Conservation (phyloP, 768 basidiomycete species). For the Mycena alexandri region DNA sequence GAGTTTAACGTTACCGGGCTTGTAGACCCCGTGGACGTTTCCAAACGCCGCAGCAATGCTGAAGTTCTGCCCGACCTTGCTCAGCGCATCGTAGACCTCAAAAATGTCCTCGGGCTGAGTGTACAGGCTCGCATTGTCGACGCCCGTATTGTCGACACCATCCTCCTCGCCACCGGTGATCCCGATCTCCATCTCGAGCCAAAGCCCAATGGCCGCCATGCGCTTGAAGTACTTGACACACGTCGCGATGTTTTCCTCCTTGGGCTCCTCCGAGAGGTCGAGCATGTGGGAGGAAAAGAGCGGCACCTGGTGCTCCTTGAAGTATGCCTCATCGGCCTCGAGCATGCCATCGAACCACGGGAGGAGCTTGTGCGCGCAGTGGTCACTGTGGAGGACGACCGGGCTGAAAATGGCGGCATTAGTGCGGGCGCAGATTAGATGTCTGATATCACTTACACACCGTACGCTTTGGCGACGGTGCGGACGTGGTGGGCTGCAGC, state of each 20-base stretch:
- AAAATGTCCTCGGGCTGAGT: conserved; percentile 97
- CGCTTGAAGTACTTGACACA: conserved; percentile 96
- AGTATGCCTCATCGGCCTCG: conserved; percentile 94
- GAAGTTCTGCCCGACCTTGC: conserved; percentile 90
- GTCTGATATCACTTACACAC: conserved; percentile 74
- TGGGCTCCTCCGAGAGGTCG: conserved; percentile 93
- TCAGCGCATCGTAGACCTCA: conserved; percentile 90
- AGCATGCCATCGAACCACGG: conserved; percentile 99
- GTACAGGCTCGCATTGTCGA: conserved; percentile 94
- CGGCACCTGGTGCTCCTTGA: conserved; percentile 86
- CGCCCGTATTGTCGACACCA: conserved; percentile 96
- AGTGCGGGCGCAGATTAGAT: not conserved
- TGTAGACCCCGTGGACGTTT: conserved; percentile 99
- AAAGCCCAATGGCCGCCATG: conserved; percentile 91
- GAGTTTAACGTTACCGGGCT: conserved; percentile 96
- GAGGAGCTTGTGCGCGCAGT: conserved; percentile 97
- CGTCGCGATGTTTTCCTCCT: conserved; percentile 93
- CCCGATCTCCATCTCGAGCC: conserved; percentile 99
- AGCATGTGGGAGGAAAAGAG: conserved; percentile 99
- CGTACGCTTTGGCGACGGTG: conserved; percentile 88
- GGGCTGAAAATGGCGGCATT: conserved; percentile 64
- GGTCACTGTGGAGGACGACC: conserved; percentile 97
- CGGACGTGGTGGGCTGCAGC: conserved; percentile 95
- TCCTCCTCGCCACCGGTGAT: conserved; percentile 99
- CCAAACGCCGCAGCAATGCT: conserved; percentile 98